Conservation (phyloP, 2,329 filamentous ascomycete genomes). For the Dactylellina haptotyla region DNA sequence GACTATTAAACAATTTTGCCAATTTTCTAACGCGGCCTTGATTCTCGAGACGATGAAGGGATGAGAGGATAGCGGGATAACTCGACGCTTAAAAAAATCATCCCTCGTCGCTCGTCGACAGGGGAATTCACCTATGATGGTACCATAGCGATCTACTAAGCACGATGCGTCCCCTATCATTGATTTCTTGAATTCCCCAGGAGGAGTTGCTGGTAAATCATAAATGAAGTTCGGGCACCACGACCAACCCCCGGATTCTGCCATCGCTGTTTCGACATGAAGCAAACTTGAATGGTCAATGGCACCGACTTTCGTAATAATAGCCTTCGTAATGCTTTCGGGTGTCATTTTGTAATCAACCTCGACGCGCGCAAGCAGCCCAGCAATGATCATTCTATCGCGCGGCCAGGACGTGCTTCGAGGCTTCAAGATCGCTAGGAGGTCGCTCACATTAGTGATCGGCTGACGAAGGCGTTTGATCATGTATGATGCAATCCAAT, state of each 20-base stretch:
- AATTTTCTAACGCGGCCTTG: conserved; percentile 26
- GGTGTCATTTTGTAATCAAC: conserved; percentile 20
- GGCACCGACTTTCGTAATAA: conserved; percentile 4
- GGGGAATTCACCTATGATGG: conserved; percentile 7
- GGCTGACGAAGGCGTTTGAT: conserved; percentile 27
- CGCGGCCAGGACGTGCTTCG: conserved; percentile 57
- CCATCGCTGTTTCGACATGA: conserved; percentile 18
- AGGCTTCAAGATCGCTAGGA: conserved; percentile 55
- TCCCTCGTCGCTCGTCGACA: conserved; percentile 15
- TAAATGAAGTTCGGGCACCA: conserved; percentile 37
- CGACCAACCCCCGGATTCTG: conserved; percentile 28
- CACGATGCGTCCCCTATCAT: background rate
- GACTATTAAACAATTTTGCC: conserved; percentile 24
- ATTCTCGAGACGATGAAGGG: conserved; percentile 18
- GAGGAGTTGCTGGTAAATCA: conserved; percentile 21
- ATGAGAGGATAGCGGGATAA: conserved; percentile 20
- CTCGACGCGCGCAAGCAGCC: conserved; percentile 54
- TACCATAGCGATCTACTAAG: conserved; percentile 9
- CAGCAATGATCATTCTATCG: conserved; percentile 57
- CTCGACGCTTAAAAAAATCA: conserved; percentile 1
- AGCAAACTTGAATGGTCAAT: conserved; percentile 23
- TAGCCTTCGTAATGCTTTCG: conserved; percentile 6
- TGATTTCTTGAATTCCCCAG: conserved; percentile 10
- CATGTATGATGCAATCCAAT: conserved; percentile 42
- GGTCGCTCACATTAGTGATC: conserved; percentile 51